These are phyloP conservation scores for Cadophora sp. DNA, from an alignment of 2,329 filamentous ascomycete species.

Conservation along the genomic window DNA sequence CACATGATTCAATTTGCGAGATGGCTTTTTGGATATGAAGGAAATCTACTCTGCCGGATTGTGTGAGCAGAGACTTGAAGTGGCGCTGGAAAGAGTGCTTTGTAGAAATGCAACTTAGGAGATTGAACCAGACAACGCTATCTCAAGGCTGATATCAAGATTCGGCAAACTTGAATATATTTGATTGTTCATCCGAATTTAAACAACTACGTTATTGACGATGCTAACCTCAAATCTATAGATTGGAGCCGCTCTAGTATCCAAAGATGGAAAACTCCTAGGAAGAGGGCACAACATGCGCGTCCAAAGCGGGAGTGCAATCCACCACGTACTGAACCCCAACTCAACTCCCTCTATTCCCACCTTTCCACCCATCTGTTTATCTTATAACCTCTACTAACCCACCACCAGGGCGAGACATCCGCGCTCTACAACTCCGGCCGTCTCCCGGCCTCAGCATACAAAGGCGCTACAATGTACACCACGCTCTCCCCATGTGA, in stretches of 20 bases:
- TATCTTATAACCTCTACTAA: neutral
- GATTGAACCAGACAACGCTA: neutral
- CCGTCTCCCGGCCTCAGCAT: conserved; percentile 71
- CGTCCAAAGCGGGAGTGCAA: conserved; percentile 73
- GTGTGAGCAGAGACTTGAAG: too few species aligned
- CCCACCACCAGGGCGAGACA: conserved; percentile 68
- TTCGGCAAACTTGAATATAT: neutral
- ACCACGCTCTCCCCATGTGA: conserved; percentile 81
- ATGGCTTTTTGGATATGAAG: neutral
- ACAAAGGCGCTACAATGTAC: conserved; percentile 80
- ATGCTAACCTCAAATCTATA: conserved; percentile 34
- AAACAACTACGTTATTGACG: neutral
- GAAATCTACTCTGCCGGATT: neutral
- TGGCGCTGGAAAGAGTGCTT: too few species aligned
- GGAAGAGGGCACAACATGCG: conserved; percentile 79
- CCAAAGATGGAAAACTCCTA: conserved; percentile 71
- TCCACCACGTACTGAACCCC: conserved; percentile 66
- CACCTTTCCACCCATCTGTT: too few species aligned
- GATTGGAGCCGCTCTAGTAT: conserved; percentile 67
- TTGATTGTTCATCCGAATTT: neutral
- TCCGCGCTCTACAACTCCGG: conserved; percentile 78
- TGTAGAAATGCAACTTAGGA: neutral
- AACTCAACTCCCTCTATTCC: conserved; percentile 28
- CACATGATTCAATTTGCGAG: neutral
- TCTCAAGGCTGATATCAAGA: neutral